A percentile compares a stretch with the other conserved stretches of the same genome.
Conservation (phyloP, 768 basidiomycete species). For the Candolleomyces efflorescens region DNA sequence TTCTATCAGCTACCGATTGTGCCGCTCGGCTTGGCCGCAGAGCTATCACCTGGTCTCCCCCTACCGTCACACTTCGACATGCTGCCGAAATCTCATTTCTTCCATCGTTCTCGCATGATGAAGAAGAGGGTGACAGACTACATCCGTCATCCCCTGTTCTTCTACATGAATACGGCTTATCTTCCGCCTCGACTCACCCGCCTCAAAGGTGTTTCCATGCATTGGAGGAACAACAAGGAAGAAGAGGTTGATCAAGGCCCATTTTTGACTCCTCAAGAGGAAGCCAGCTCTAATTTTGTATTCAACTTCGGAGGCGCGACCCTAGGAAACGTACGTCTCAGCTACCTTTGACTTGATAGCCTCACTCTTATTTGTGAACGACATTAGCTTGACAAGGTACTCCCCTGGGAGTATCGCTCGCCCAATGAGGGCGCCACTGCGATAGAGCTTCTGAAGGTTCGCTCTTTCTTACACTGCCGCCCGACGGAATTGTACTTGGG, state of each 20-base stretch:
- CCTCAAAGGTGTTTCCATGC: constrained; percentile 12
- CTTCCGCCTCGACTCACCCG: constrained; percentile 22
- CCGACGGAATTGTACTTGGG: constrained; percentile 47
- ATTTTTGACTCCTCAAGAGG: constrained; percentile 22
- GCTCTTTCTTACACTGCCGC: constrained; percentile 32
- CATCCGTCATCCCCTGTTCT: constrained; percentile 42
- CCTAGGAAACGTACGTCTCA: constrained; percentile 35
- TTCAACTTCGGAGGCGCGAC: constrained; percentile 31
- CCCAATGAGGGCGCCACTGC: not conserved
- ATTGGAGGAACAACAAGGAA: constrained; percentile 13
- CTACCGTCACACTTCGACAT: constrained; percentile 36
- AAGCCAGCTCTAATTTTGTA: constrained; percentile 17
- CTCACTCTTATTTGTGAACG: not conserved
- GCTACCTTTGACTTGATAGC: not conserved
- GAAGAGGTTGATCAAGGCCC: constrained; percentile 8
- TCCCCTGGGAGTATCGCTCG: constrained; percentile 34
- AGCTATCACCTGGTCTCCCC: constrained; percentile 32
- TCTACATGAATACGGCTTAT: constrained; percentile 32
- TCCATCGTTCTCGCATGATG: constrained; percentile 35
- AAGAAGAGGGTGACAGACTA: constrained; percentile 29
- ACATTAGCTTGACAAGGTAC: constrained; percentile 27
- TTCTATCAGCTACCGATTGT: constrained; percentile 42
- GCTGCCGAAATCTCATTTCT: constrained; percentile 43
- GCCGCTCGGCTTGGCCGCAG: constrained; percentile 29
- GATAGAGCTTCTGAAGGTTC: constrained; percentile 5